Base-by-base conservation (phyloP, 192 early-diverging fungal genomes). In the Pilobolus umbonatus region DNA sequence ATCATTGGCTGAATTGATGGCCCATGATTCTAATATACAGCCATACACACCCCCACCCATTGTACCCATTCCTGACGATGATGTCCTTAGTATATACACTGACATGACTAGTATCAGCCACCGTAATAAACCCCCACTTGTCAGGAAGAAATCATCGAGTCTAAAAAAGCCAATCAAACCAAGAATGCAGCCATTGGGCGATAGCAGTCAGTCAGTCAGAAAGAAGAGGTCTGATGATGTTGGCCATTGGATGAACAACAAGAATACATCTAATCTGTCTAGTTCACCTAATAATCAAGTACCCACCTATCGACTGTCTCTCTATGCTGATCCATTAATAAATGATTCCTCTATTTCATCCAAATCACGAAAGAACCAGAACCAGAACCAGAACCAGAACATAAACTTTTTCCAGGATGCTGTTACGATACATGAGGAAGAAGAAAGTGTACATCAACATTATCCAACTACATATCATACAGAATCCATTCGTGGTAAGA, bases 21-120 rank as follows among this genome's bases (percentile, higher is more conserved):
- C 58, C 15, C 42, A 49, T 34, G 70, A 72, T 30, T 64, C 70
- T 1, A 39, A 58, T 1, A 59, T 72, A 15, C 48, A 47, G 39
- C 10, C 60, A 17, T 30, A 38, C 7, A 42, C 45, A 15, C 70
- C 70, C 12, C 70, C 70, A 5, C 58, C 64, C 14, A 72, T 72
- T 35, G 70, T 61, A 45, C 39, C 57, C 6, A 62, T 65, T 10
- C 64, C 60, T 21, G 65, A 67, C 31, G 70, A 72, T 36, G 49
- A 65, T 36, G 17, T 10, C 5, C 30, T 68, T 28, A 65, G 58
- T 21, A 38, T 66, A 3, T 45, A 28, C n/a, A 66, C 53, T 25
- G 64, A 54, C 12, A 71, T 66, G 63, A 71, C 69, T 1, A 65
- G 63, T 47, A 43, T 71, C 15, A 66, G 63, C 15, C 34, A 48